Conservation (phyloP, 768 basidiomycete genomes). For the Lactarius sanguifluus region DNA sequence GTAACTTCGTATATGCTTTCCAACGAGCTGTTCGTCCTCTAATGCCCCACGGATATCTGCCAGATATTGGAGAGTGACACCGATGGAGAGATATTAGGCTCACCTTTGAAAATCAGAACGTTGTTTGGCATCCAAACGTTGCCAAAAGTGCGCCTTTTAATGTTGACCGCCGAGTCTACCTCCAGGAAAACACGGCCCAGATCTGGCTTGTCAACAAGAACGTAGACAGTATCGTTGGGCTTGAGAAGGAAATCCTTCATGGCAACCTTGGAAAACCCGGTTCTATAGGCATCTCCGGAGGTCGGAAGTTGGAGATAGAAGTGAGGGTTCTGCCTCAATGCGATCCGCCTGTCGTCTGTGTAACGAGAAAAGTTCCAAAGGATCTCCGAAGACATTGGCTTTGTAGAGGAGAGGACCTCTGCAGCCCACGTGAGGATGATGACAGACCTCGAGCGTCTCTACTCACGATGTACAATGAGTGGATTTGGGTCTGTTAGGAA, state of each 20-base stretch:
- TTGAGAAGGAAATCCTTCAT: not conserved
- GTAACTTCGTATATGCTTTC: not conserved
- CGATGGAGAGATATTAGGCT: not conserved
- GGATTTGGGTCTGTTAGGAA: slow-evolving; percentile 1
- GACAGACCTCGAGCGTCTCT: not conserved
- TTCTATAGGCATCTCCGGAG: not conserved
- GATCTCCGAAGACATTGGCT: slow-evolving; percentile 2
- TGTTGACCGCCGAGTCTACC: no score
- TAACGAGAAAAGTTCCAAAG: slow-evolving; percentile 13
- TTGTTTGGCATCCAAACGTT: slow-evolving; percentile 1
- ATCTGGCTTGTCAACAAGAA: slow-evolving; percentile 4
- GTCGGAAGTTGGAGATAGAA: slow-evolving; percentile 7
- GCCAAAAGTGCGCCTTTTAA: not conserved
- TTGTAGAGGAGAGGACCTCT: not conserved
- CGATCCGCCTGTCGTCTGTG: not conserved
- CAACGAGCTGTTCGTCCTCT: slow-evolving; percentile 3
- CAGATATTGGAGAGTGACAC: not conserved
- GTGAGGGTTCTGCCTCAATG: slow-evolving; percentile 5
- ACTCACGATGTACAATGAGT: slow-evolving; percentile 10
- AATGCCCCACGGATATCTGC: slow-evolving; percentile 1
- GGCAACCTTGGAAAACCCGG: not conserved
- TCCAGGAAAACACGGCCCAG: not conserved
- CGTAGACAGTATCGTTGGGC: slow-evolving; percentile 7
- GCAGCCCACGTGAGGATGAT: not conserved
- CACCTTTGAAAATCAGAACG: slow-evolving; percentile 9